These are phyloP conservation scores for Tetrapyrgos nigripes DNA, from an alignment of 1,284 basidiomycete species.

Conservation along the genomic window DNA sequence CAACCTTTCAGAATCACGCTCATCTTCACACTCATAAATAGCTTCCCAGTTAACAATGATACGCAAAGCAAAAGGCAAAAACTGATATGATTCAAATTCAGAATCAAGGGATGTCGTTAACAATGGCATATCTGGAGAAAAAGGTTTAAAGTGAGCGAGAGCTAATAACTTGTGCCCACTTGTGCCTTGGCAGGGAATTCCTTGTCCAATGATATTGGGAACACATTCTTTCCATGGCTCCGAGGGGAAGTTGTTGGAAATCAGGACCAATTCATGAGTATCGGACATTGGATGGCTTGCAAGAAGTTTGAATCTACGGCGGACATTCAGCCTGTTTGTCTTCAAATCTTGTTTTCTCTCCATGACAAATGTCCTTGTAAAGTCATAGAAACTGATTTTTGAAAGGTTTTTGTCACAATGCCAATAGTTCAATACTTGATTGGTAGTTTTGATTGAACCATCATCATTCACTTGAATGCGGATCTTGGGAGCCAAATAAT, in stretches of 20 bases:
- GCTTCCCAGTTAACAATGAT: constrained; percentile 38
- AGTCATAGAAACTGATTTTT: constrained; percentile 12
- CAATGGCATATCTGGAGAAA: constrained; percentile 6
- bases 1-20: constrained; percentile 33
- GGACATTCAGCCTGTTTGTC: neutral
- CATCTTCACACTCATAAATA: constrained; percentile 39
- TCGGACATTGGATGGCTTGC: neutral
- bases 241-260: constrained; percentile 20
- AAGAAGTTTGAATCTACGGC: neutral
- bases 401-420: neutral
- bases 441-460: neutral
- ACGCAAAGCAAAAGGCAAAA: constrained; percentile 6
- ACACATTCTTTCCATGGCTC: constrained; percentile 7
- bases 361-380: neutral
- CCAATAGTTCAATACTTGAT: constrained; percentile 11
- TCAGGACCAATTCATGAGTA: constrained; percentile 25
- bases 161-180: constrained; percentile 23
- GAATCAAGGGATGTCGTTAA: neutral
- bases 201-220: constrained; percentile 27
- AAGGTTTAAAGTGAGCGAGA: constrained; percentile 33
- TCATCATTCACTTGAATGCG: neutral
- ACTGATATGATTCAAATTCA: constrained; percentile 17
- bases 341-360: neutral
- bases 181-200: constrained; percentile 25
- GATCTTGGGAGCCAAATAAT: neutral